Base-by-base conservation (phyloP, 2,329 filamentous ascomycete species). In the Fusarium gaditjirri region DNA sequence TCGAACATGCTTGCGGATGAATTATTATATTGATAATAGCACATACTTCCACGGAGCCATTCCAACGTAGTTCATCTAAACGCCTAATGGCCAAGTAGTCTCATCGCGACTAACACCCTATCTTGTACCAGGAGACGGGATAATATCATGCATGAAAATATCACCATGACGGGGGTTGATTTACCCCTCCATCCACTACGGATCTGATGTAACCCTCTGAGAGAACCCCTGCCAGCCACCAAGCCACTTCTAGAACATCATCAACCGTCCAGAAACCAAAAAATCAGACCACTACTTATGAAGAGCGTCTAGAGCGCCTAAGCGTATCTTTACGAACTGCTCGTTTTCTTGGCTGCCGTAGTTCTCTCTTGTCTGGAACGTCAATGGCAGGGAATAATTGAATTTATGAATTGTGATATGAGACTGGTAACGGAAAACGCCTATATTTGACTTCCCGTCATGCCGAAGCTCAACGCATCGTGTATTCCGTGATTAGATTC, bases 191-290 rank as follows among this genome's bases (percentile, higher is more conserved):
- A 68, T 41, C 57, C 63, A 60, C 35, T 61, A 43, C 54, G 35
- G 39, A 39, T 36, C 33, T 27, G 29, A 58, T 72, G 70, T 41
- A 62, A 66, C 60, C 52, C 53, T 67, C 44, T 43, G 42, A 36
- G 70, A 42, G 55, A 41, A 60, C 44, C 68, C 69, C 43, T 43
- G 64, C 46, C 53, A 39, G 47, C 62, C 56, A 68, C 62, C 68
- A 72, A 66, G 55, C 70, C 65, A 38, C 65, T 56, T 72, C 52
- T 66, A 70, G 70, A 72, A 72, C 65, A 43, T 44, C 50, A 23
- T 49, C 41, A 52, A 50, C 36, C 42, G 25, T 43, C 11, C 33
- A 55, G 42, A 57, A 62, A 54, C 21, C 21, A 38, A 39, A 29
- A 59, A 52, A 70, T 72, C 64, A 60, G 69, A 33, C 65, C 65